Base-by-base conservation (phyloP, 192 early-diverging fungal species). In the Umbelopsis sp. region DNA sequence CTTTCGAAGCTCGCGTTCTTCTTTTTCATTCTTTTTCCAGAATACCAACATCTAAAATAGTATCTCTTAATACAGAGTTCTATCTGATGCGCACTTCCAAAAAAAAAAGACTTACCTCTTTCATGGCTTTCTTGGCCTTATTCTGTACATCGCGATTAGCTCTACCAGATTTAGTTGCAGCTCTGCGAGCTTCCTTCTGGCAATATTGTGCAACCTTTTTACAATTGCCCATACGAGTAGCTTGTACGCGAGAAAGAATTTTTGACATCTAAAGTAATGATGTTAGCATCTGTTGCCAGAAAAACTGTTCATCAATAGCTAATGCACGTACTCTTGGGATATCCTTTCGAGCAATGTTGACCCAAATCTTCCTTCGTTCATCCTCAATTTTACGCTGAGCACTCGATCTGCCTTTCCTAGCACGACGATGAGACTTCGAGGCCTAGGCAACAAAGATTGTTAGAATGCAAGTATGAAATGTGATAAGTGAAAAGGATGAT, bases 11-110 rank as follows among this genome's bases (percentile, higher is more conserved):
- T 97, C 95, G 16, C 92, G 88, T 80, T 97, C 95, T 78, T 95
- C 93, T 68, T 88, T 90, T 73, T 97, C 95, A 74, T 97, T 91
- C 50, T 89, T 86, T 71, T 94, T 94, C 95, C 95, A 97, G 71
- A 94, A 95, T 44, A 91, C 53, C n/a, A 94, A 78, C 91, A 95
- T 91, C 77, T 94, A 82, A 30, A 10, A 52, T n/a, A 8, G 23
- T 21, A 44, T 1, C 13, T 46, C 8, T 15, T 21, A 49, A 15
- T 6, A 22, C 33, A 41, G 7, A 9, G 37, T 37, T 45, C 12
- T 1, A 22, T n/a, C 64, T 30, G 27, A 3, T 30, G 1, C 27
- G 27, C 49, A 7, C 12, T 12, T 20, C 25, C 5, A 23, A 2
- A 21, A 8, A 30, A 48, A 37, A 33, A 4, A 67, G 16, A 37